Conservation (phyloP, 345 rosid genomes). For the Syzygium aromaticum region DNA sequence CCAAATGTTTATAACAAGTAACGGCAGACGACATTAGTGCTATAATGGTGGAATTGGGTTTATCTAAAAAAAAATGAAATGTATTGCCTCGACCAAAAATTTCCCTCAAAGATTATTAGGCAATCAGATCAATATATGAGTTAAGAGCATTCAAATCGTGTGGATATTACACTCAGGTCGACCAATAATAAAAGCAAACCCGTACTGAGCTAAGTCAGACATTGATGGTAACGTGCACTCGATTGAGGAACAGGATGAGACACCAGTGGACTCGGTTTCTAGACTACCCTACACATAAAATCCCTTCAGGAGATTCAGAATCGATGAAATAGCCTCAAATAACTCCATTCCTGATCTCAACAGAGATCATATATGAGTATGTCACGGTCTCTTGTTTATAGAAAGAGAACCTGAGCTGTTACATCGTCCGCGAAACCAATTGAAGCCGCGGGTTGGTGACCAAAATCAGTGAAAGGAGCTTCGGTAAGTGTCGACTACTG, state of each 20-base stretch:
- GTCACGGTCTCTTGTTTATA: neutral
- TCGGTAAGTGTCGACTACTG: neutral
- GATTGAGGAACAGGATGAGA: neutral
- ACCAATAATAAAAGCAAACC: neutral
- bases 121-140: neutral
- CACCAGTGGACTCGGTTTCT: neutral
- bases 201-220: neutral
- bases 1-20: neutral
- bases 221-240: too few relatives aligned
- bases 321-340: neutral
- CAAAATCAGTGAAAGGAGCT: neutral
- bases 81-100: neutral
- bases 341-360: neutral
- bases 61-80: too few relatives aligned
- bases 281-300: neutral
- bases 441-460: neutral
- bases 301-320: too few relatives aligned
- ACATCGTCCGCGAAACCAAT: neutral
- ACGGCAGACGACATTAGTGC: neutral
- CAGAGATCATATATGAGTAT: neutral
- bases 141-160: neutral
- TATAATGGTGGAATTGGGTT: too few relatives aligned
- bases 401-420: neutral
- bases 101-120: neutral
- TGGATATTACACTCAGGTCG: neutral